A percentile compares a stretch with the other conserved stretches of the same genome.
Conservation (phyloP, 1,284 basidiomycete species). For the Apiotrichum laibachii region DNA sequence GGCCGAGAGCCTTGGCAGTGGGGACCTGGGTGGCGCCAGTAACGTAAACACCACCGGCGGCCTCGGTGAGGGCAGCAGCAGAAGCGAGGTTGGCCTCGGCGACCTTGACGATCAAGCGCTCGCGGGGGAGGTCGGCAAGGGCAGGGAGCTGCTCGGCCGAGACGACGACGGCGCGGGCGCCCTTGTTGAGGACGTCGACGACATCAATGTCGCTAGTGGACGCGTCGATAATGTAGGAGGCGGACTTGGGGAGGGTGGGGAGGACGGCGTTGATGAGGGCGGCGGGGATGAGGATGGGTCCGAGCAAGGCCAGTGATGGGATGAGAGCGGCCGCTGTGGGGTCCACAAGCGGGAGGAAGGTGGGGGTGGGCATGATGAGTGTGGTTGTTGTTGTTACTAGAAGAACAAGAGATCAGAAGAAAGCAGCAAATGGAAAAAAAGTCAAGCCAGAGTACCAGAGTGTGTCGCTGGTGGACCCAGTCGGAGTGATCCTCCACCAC, state of each 20-base stretch:
- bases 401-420: too few relatives aligned
- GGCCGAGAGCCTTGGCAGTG: constrained; percentile 68
- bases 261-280: constrained; percentile 38
- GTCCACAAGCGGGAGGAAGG: constrained; percentile 53
- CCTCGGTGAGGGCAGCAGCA: constrained; percentile 57
- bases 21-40: constrained; percentile 40
- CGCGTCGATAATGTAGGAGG: constrained; percentile 60
- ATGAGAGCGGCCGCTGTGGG: constrained; percentile 55
- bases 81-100: constrained; percentile 69
- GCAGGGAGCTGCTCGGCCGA: constrained; percentile 64
- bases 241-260: constrained; percentile 36
- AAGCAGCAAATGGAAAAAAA: background rate
- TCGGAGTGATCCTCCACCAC: too few relatives aligned
- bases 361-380: constrained; percentile 42
- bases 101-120: constrained; percentile 70
- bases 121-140: constrained; percentile 60
- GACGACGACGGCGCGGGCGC: constrained; percentile 73
- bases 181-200: constrained; percentile 67
- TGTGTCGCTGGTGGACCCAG: too few relatives aligned
- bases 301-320: constrained; percentile 65
- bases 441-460: too few relatives aligned
- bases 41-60: constrained; percentile 33
- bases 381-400: background rate
- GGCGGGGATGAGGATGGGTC: constrained; percentile 65
- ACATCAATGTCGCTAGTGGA: constrained; percentile 60